Conservation (phyloP, 495 filamentous ascomycete species). For the Aspergillus hancockii region DNA sequence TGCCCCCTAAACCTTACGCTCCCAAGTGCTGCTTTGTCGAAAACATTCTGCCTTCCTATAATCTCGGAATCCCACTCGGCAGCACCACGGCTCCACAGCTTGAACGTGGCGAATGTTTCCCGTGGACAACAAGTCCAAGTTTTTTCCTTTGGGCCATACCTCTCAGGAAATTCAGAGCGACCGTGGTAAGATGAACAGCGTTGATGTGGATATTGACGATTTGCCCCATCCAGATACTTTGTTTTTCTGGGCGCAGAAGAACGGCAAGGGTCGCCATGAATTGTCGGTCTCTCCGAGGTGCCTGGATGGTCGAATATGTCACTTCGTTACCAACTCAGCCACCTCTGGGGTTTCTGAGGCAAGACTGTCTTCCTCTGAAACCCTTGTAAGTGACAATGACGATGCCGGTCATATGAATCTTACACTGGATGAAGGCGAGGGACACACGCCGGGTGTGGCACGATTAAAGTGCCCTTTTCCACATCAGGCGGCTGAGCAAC, state of each 20-base stretch:
- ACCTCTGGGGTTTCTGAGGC: background rate
- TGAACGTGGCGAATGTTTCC: background rate
- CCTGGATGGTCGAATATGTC: background rate
- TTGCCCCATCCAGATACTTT: background rate
- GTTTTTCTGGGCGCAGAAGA: background rate
- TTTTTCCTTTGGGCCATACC: background rate
- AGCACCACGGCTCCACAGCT: background rate
- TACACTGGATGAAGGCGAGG: background rate
- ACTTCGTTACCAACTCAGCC: background rate
- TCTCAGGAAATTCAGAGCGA: background rate
- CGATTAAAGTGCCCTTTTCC: background rate
- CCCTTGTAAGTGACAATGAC: background rate
- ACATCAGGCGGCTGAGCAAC: background rate
- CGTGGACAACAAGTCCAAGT: background rate
- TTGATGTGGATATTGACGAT: background rate
- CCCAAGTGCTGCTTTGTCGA: background rate
- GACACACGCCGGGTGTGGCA: background rate
- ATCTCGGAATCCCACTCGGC: background rate
- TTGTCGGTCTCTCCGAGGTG: background rate
- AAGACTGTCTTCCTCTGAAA: background rate
- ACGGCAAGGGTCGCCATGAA: background rate
- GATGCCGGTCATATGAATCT: background rate
- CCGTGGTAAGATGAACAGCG: background rate
- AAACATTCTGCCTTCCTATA: background rate
- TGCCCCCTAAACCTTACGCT: background rate